Base-by-base conservation (phyloP, 176 grass and related monocot genomes). In the Rhynchospora pubera region DNA sequence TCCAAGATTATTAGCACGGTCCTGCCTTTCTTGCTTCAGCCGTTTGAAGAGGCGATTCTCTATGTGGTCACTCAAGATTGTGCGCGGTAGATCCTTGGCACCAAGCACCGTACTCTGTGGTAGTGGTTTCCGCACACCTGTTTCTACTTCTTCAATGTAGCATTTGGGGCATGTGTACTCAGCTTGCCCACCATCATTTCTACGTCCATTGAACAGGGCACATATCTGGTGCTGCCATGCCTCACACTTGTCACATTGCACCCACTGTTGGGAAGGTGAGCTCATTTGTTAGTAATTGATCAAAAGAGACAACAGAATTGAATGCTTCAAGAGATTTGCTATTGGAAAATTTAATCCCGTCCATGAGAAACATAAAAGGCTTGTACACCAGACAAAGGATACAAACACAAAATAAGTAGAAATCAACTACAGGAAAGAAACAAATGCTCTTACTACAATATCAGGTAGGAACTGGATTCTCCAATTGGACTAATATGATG, bases 211-310 rank as follows among this genome's bases (percentile, higher is more conserved):
- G 71, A 98, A 98, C 50, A 98, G 59, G 81, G 96, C 96, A 85
- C 96, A 98, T 84, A 98, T 94, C 86, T 98, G 96, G 85, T 98
- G 96, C 62, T 98, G 92, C 96, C 96, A 98, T 73, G 90, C 90
- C 91, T 94, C 97, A 89, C 97, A 99, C 79, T 96, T 99, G 87
- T 99, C 97, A 79, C 97, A 99, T 79, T 99, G 97, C 75, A 91
- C 97, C 97, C 97, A 99, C 97, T 99, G 85, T 81, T 87, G 70
- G 82, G 85, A 74, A 83, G 52, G 84, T 76, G 61, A 39, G 12
- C 23, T 34, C 30, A 32, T 30, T 55, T 0, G 24, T 77, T 77
- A 77, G 50, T 77, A 53, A 5, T 55, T 55, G 9, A 24, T 56
- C 6, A 77, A 70, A 56, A 77, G 12, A 56, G 7, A 77, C 2